Evolutionary conservation across 2,329 filamentous ascomycete genomes (phyloP).

Genomic region (Colletotrichum orbiculare): DNA sequence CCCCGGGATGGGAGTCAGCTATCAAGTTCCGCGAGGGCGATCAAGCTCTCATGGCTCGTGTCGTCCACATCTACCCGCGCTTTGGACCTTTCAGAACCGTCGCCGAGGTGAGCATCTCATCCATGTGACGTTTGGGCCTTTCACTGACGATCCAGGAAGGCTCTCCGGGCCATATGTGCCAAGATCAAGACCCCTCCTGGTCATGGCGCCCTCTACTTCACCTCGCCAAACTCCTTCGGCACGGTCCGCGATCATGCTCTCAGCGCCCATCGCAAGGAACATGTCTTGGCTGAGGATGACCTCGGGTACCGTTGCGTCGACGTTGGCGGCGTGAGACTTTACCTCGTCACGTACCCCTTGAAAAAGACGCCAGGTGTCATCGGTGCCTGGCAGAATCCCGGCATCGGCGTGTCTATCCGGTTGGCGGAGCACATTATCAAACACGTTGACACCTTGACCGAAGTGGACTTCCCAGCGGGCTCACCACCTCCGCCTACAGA

Average conservation of each 20-base stretch:
- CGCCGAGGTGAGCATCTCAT: constrained; percentile 44
- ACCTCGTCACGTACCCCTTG: constrained; percentile 54
- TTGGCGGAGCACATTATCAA: constrained; percentile 56
- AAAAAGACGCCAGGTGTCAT: constrained; percentile 49
- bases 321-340: constrained; percentile 54
- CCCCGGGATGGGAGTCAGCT: constrained; percentile 55
- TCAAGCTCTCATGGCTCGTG: constrained; percentile 42
- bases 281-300: constrained; percentile 47
- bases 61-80: constrained; percentile 60
- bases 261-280: constrained; percentile 49
- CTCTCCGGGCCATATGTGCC: constrained; percentile 50
- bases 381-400: constrained; percentile 58
- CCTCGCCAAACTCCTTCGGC: constrained; percentile 42
- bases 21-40: constrained; percentile 55
- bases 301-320: constrained; percentile 55
- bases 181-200: constrained; percentile 42
- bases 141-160: constrained; percentile 40
- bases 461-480: constrained; percentile 44
- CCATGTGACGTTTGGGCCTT: not conserved
- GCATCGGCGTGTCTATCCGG: constrained; percentile 58
- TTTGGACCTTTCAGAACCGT: constrained; percentile 54
- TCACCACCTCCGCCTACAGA: constrained; percentile 50
- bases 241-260: constrained; percentile 45
- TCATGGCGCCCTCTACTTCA: constrained; percentile 43
- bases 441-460: constrained; percentile 47